Conservation (phyloP, 768 basidiomycete genomes). For the Pleurotus sapidus region DNA sequence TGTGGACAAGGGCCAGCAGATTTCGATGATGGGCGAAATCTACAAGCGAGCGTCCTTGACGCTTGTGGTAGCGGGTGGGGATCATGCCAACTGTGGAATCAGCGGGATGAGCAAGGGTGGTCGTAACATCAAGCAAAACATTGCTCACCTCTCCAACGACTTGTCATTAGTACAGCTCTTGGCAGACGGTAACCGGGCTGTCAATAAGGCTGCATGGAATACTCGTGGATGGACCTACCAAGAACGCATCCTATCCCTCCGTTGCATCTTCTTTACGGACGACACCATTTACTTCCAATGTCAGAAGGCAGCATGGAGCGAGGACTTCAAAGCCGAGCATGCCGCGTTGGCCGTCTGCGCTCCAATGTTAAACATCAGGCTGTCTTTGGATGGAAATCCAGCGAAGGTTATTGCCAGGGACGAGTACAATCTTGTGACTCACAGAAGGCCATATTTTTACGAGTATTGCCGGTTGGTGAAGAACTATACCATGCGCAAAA, state of each 20-base stretch:
- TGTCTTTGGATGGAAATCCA: neutral
- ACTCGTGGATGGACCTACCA: neutral
- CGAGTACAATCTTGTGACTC: neutral
- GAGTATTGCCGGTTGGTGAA: neutral
- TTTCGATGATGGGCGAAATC: neutral
- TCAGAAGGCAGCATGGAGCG: neutral
- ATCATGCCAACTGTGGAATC: neutral
- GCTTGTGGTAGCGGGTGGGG: neutral
- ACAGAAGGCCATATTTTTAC: neutral
- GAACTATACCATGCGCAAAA: neutral
- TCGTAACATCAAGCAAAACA: neutral
- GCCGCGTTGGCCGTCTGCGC: neutral
- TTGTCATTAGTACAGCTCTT: neutral
- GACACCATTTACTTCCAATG: neutral
- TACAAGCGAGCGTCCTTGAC: neutral
- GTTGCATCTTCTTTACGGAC: neutral
- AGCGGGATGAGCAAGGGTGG: neutral
- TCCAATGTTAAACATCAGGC: neutral
- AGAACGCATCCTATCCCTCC: neutral
- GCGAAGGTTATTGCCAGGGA: neutral
- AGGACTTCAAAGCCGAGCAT: neutral
- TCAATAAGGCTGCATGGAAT: neutral
- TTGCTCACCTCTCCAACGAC: neutral
- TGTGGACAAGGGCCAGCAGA: neutral
- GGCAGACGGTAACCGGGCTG: neutral